These are phyloP conservation scores for Rostrohypoxylon terebratum DNA, from an alignment of 495 filamentous ascomycete species.

Conservation along the genomic window DNA sequence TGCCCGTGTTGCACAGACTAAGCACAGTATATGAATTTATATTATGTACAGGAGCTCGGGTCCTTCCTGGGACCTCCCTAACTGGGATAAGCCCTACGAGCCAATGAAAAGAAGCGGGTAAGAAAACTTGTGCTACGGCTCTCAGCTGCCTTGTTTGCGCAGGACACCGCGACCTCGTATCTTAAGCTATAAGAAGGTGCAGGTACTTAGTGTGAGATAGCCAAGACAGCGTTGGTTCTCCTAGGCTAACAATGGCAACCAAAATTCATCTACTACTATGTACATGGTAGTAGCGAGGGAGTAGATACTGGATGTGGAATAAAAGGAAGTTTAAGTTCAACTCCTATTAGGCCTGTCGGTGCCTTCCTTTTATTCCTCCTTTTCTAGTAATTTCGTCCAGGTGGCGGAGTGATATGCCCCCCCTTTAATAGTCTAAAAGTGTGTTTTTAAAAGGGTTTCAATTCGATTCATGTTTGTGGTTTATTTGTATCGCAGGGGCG, in stretches of 20 bases:
- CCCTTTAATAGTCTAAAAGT: too few species aligned
- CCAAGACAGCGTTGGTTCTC: neutral
- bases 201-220: neutral
- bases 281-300: neutral
- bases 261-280: neutral
- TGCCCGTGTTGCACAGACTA: conserved; percentile 8
- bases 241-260: neutral
- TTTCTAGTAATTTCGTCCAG: too few species aligned
- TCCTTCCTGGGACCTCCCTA: neutral
- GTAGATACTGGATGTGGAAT: too few species aligned
- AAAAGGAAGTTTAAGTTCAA: too few species aligned
- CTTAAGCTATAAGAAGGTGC: neutral
- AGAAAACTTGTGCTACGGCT: neutral
- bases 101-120: neutral
- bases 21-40: conserved; percentile 14
- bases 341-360: too few species aligned
- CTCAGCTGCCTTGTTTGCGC: conserved; percentile 5
- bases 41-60: neutral
- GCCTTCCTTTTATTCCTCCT: too few species aligned
- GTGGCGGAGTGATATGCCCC: too few species aligned
- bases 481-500: too few species aligned
- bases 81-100: neutral
- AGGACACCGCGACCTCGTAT: neutral
- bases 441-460: too few species aligned
- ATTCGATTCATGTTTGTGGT: too few species aligned